Percentiles rank a stretch among this genome's conserved stretches.
Conservation (phyloP, 495 filamentous ascomycete genomes). For the Trichodelitschia bisporula region DNA sequence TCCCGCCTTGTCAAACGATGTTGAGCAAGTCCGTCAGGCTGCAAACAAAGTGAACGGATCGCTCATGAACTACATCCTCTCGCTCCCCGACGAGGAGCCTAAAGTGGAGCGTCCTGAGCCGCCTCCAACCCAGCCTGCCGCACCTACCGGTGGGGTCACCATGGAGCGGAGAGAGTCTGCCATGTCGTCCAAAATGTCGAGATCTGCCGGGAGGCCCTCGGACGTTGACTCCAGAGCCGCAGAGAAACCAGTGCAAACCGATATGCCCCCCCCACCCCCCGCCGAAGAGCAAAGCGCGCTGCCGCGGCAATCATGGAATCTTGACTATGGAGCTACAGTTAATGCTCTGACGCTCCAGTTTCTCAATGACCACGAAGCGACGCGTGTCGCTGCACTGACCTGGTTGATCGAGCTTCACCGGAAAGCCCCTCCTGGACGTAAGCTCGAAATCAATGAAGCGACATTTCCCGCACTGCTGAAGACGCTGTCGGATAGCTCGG, state of each 20-base stretch:
- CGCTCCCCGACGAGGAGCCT: constrained; percentile 53
- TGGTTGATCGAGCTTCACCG: constrained; percentile 97
- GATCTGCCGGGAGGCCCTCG: constrained; percentile 17
- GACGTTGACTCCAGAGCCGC: constrained; percentile 6
- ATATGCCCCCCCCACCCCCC: constrained; percentile 10
- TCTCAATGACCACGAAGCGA: constrained; percentile 88
- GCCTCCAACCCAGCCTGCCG: not conserved
- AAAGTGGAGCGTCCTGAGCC: constrained; percentile 15
- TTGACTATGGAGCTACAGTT: constrained; percentile 96
- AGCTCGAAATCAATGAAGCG: constrained; percentile 87
- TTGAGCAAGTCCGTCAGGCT: constrained; percentile 68
- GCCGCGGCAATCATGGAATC: constrained; percentile 28
- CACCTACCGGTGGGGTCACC: constrained; percentile 15
- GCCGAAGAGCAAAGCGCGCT: constrained; percentile 8
- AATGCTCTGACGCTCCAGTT: constrained; percentile 85
- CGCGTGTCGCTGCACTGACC: constrained; percentile 71
- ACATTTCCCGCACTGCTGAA: constrained; percentile 93
- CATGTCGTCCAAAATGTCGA: constrained; percentile 8
- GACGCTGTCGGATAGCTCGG: constrained; percentile 84
- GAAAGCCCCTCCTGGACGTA: constrained; percentile 79
- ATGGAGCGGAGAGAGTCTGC: constrained; percentile 16
- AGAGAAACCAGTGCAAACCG: constrained; percentile 2
- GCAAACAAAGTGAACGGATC: constrained; percentile 75
- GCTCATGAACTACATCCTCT: constrained; percentile 75
- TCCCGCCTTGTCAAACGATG: constrained; percentile 78